Conservation (phyloP, 2,329 filamentous ascomycete genomes). For the Chalaropsis thielavioides region DNA sequence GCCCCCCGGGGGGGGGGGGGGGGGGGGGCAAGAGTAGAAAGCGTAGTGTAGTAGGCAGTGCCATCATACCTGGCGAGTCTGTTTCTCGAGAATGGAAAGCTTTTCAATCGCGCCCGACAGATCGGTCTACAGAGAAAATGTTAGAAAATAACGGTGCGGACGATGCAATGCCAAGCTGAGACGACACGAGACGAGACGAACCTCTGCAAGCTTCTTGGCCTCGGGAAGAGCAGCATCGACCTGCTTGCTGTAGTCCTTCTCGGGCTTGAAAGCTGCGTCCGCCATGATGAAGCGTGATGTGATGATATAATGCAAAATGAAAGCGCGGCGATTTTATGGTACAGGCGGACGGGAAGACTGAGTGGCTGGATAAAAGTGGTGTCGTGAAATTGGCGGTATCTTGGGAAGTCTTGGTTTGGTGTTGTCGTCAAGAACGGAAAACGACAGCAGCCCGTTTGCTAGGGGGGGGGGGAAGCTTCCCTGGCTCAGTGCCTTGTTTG, state of each 20-base stretch:
- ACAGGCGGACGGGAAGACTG: background rate
- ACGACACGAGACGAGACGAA: no score
- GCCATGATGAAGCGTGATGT: conserved; percentile 44
- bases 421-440: background rate
- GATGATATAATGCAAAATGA: background rate
- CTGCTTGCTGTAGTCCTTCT: conserved; percentile 98
- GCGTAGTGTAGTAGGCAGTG: no score
- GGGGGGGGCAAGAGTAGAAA: no score
- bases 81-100: conserved; percentile 82
- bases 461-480: background rate
- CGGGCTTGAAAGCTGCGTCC: conserved; percentile 71
- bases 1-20: conserved; percentile 17
- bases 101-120: conserved; percentile 85
- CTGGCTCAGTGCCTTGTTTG: background rate
- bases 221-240: conserved; percentile 83
- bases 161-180: conserved; percentile 18
- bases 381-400: background rate
- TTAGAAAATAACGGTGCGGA: background rate
- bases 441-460: background rate
- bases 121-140: conserved; percentile 42
- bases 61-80: conserved; percentile 74
- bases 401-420: conserved; percentile 4
- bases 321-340: background rate
- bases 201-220: conserved; percentile 78
- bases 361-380: background rate